Conservation (phyloP, 306 rosid species). For the Mimosa pudica region DNA sequence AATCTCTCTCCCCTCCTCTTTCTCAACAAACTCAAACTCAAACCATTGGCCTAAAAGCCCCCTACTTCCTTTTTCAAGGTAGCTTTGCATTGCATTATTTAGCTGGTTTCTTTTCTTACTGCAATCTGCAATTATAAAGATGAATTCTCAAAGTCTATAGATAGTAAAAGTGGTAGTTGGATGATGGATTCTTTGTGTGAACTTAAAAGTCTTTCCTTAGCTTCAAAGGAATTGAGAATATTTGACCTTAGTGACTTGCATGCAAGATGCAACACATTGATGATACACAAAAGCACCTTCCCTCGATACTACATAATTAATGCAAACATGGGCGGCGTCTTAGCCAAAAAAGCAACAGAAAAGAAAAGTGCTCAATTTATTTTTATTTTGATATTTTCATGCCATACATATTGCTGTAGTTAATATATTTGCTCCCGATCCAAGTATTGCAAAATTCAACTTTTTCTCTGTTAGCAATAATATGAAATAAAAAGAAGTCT, state of each 20-base stretch:
- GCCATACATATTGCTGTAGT: not conserved
- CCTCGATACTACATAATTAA: not conserved
- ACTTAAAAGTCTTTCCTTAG: conserved; percentile 28
- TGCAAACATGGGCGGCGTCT: conserved; percentile 3
- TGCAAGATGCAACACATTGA: not conserved
- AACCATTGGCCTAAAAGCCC: conserved; percentile 20
- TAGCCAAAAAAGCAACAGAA: not conserved
- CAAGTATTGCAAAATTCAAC: not conserved
- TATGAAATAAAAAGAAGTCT: not conserved
- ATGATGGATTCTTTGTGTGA: not conserved
- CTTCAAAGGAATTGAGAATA: conserved; percentile 35
- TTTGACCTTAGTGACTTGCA: not conserved
- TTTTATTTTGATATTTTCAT: not conserved
- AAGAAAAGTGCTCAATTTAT: conserved; percentile 1
- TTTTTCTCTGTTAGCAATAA: not conserved
- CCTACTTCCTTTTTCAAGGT: conserved; percentile 4
- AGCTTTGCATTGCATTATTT: not conserved
- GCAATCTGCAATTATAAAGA: not conserved
- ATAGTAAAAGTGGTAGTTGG: not conserved
- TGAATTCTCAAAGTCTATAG: not conserved
- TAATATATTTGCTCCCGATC: not conserved
- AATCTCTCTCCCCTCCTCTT: not conserved
- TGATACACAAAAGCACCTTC: not conserved
- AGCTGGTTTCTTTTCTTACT: conserved; percentile 2
- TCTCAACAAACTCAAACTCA: not conserved